Evolutionary conservation across 1,284 basidiomycete genomes (phyloP).

Genomic region (Marasmius tenuissimus): DNA sequence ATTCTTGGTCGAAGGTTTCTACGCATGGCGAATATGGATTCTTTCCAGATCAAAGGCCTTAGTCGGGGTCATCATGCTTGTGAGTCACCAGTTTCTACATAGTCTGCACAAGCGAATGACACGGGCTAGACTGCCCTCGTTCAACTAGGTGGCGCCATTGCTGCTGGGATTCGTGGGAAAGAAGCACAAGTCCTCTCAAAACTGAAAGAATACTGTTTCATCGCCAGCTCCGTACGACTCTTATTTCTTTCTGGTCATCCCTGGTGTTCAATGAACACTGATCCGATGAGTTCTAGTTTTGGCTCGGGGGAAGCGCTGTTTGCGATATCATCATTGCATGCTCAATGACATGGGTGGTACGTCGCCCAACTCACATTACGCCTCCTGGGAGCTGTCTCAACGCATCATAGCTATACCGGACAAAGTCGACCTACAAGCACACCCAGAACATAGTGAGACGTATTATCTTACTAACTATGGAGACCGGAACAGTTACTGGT

Average conservation of each 20-base stretch:
- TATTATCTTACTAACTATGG: not conserved
- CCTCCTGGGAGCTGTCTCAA: too few relatives aligned
- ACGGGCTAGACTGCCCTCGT: too few relatives aligned
- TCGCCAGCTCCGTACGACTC: not conserved
- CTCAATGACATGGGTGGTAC: not conserved
- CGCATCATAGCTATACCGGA: not conserved
- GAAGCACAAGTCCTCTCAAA: too few relatives aligned
- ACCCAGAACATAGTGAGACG: not conserved
- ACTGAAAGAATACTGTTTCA: not conserved
- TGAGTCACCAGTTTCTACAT: too few relatives aligned
- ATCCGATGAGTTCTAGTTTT: not conserved
- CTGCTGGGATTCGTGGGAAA: too few relatives aligned
- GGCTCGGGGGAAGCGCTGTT: not conserved
- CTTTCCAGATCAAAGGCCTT: too few relatives aligned
- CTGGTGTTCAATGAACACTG: not conserved
- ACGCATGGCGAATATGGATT: too few relatives aligned
- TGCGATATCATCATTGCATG: not conserved
- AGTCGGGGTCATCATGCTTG: too few relatives aligned
- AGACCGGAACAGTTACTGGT: not conserved
- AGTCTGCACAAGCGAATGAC: too few relatives aligned
- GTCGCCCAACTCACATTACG: not conserved
- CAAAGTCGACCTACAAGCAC: not conserved
- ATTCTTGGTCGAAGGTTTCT: too few relatives aligned
- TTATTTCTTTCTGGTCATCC: not conserved
- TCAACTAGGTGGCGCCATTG: too few relatives aligned